Evolutionary conservation across 495 filamentous ascomycete genomes (phyloP).

Genomic region (Annulohypoxylon maeteangense): DNA sequence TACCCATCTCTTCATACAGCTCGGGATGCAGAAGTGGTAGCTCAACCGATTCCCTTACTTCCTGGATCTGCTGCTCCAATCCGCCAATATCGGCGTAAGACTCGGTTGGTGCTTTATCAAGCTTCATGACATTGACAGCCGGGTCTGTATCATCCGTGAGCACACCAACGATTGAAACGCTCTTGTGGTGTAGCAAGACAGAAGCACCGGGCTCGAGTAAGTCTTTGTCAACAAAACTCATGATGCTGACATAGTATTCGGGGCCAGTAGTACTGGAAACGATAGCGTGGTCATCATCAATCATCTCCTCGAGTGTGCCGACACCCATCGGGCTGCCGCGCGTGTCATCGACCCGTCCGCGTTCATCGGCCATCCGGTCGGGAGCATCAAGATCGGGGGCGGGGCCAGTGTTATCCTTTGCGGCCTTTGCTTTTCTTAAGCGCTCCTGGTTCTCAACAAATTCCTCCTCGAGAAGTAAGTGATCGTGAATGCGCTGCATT

Average conservation of each 20-base stretch:
- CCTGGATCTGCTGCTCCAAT: slow-evolving; percentile 93
- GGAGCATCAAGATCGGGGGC: slow-evolving; percentile 68
- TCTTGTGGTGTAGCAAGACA: slow-evolving; percentile 96
- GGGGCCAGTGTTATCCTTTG: slow-evolving; percentile 71
- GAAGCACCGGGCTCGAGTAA: slow-evolving; percentile 95
- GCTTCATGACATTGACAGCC: slow-evolving; percentile 97
- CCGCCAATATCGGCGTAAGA: slow-evolving; percentile 99
- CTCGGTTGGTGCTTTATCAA: slow-evolving; percentile 98
- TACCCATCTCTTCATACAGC: slow-evolving; percentile 99
- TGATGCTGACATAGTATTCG: slow-evolving; percentile 99
- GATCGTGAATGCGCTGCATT: slow-evolving; percentile 98
- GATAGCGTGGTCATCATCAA: slow-evolving; percentile 99
- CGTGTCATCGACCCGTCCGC: slow-evolving; percentile 98
- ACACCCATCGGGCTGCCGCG: slow-evolving; percentile 98
- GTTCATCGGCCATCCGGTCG: slow-evolving; percentile 93
- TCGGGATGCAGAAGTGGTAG: slow-evolving; percentile 95
- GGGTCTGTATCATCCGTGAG: slow-evolving; percentile 97
- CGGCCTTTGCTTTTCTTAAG: slow-evolving; percentile 87
- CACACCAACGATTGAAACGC: slow-evolving; percentile 96
- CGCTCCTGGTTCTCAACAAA: slow-evolving; percentile 99
- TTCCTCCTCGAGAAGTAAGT: slow-evolving; percentile 95
- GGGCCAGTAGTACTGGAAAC: slow-evolving; percentile 97
- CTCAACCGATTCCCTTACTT: slow-evolving; percentile 97
- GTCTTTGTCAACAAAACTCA: slow-evolving; percentile 99
- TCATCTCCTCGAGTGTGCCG: slow-evolving; percentile 97